Evolutionary conservation across 2,329 filamentous ascomycete genomes (phyloP).

Genomic region (Clarireedia sp.): DNA sequence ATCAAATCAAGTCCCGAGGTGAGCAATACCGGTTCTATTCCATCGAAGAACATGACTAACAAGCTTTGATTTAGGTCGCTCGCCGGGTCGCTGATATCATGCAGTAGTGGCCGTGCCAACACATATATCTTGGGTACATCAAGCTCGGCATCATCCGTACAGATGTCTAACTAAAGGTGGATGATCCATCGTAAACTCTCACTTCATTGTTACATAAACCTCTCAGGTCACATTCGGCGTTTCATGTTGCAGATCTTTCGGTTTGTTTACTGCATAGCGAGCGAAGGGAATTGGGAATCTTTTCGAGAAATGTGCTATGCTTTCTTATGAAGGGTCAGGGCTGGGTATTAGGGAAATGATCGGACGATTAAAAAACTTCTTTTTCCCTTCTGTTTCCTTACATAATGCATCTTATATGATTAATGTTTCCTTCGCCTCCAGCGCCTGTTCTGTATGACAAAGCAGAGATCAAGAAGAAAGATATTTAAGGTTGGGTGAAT

Average conservation of each 20-base stretch:
- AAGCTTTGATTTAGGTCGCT: slow-evolving; percentile 17
- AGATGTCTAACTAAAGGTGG: not conserved
- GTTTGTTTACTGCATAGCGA: slow-evolving; percentile 32
- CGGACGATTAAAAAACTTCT: too few relatives aligned
- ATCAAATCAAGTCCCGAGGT: slow-evolving; percentile 87
- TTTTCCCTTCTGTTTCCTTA: slow-evolving; percentile 12
- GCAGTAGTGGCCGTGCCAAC: slow-evolving; percentile 10
- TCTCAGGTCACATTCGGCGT: slow-evolving; percentile 28
- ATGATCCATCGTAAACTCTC: slow-evolving; percentile 9
- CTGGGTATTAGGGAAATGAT: slow-evolving; percentile 10
- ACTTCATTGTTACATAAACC: slow-evolving; percentile 28
- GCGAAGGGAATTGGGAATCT: slow-evolving; percentile 28
- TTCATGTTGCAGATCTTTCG: slow-evolving; percentile 24
- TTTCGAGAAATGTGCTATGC: slow-evolving; percentile 24
- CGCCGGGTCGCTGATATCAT: slow-evolving; percentile 27
- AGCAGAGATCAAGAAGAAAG: not conserved
- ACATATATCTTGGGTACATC: not conserved
- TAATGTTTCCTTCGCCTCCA: slow-evolving; percentile 24
- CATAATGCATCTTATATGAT: slow-evolving; percentile 29
- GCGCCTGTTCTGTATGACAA: slow-evolving; percentile 16
- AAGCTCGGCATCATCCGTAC: not conserved
- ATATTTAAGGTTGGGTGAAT: slow-evolving; percentile 13
- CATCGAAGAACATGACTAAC: not conserved
- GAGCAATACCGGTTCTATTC: slow-evolving; percentile 23
- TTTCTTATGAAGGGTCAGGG: slow-evolving; percentile 15